Percentiles rank a stretch among this genome's conserved stretches.
These are phyloP conservation scores for Diaporthe sp. DNA, from an alignment of 2,329 filamentous ascomycete genomes.

Conservation along the genomic window DNA sequence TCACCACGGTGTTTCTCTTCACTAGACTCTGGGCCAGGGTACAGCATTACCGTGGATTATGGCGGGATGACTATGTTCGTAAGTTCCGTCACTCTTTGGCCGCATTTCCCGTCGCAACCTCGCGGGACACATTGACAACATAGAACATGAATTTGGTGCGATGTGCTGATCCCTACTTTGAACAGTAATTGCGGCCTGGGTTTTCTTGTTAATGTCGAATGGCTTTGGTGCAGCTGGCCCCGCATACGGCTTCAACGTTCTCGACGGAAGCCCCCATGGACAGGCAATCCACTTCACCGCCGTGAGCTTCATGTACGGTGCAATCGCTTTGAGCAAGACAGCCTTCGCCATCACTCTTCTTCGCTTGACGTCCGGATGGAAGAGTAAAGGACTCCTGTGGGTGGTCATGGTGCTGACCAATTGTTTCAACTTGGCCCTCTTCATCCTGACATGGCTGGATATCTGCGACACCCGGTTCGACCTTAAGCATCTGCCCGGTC, in stretches of 20 bases:
- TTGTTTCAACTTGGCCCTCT: background rate
- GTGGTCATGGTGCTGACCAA: constrained; percentile 26
- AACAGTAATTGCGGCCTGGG: constrained; percentile 27
- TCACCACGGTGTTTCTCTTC: constrained; percentile 27
- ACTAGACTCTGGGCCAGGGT: constrained; percentile 25
- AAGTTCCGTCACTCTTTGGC: background rate
- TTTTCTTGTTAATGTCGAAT: background rate
- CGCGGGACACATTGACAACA: background rate
- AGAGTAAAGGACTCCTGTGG: constrained; percentile 11
- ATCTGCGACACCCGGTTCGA: constrained; percentile 26
- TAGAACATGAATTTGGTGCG: background rate
- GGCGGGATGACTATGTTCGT: constrained; percentile 32
- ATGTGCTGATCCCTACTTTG: background rate
- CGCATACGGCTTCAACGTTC: constrained; percentile 24
- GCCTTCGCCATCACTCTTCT: constrained; percentile 29
- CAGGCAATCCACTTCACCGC: constrained; percentile 15
- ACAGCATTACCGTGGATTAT: constrained; percentile 16
- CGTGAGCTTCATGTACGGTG: constrained; percentile 22
- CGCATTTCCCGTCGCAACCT: background rate
- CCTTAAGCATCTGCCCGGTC: background rate
- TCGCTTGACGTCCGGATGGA: constrained; percentile 9
- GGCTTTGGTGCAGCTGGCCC: constrained; percentile 12
- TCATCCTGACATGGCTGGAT: constrained; percentile 27
- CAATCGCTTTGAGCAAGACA: constrained; percentile 19
- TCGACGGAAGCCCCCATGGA: constrained; percentile 18